These are phyloP conservation scores for Marasmius tenuissimus DNA, from an alignment of 1,284 basidiomycete genomes.

Conservation along the genomic window DNA sequence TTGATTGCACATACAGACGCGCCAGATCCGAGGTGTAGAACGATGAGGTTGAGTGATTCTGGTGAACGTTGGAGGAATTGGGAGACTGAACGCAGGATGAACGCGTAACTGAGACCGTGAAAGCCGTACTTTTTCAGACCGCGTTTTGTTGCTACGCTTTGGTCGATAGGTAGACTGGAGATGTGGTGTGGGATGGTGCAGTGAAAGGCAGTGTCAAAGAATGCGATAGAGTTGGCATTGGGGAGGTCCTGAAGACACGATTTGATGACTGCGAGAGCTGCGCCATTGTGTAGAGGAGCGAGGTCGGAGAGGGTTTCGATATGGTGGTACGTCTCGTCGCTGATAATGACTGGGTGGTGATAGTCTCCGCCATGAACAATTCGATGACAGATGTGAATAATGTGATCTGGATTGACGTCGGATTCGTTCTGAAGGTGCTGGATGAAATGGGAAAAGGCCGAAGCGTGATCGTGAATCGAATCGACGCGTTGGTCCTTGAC, in stretches of 20 bases:
- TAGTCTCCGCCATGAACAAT: slow-evolving; percentile 86
- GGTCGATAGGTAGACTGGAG: slow-evolving; percentile 76
- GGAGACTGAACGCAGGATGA: slow-evolving; percentile 63
- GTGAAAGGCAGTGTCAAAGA: slow-evolving; percentile 88
- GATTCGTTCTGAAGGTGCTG: slow-evolving; percentile 42
- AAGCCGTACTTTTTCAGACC: slow-evolving; percentile 88
- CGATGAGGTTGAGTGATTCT: slow-evolving; percentile 62
- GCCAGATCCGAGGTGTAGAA: slow-evolving; percentile 84
- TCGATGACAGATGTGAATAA: slow-evolving; percentile 64
- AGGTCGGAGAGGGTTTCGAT: slow-evolving; percentile 79
- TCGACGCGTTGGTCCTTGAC: slow-evolving; percentile 36
- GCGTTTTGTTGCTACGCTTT: slow-evolving; percentile 54
- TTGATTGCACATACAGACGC: slow-evolving; percentile 78
- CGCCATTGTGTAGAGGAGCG: slow-evolving; percentile 73
- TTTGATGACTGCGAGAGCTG: slow-evolving; percentile 60
- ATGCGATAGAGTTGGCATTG: slow-evolving; percentile 61
- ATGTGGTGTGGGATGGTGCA: slow-evolving; percentile 72
- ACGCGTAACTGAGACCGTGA: slow-evolving; percentile 76
- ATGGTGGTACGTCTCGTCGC: slow-evolving; percentile 57
- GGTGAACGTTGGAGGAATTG: slow-evolving; percentile 51
- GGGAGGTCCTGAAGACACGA: slow-evolving; percentile 66
- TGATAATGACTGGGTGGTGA: slow-evolving; percentile 66
- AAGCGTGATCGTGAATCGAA: slow-evolving; percentile 53
- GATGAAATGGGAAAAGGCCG: slow-evolving; percentile 68
- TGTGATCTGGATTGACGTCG: slow-evolving; percentile 42